Percentiles rank a stretch among this genome's conserved stretches.
Conservation (phyloP, 305 asterid species). For the Fraxinus dipetala region DNA sequence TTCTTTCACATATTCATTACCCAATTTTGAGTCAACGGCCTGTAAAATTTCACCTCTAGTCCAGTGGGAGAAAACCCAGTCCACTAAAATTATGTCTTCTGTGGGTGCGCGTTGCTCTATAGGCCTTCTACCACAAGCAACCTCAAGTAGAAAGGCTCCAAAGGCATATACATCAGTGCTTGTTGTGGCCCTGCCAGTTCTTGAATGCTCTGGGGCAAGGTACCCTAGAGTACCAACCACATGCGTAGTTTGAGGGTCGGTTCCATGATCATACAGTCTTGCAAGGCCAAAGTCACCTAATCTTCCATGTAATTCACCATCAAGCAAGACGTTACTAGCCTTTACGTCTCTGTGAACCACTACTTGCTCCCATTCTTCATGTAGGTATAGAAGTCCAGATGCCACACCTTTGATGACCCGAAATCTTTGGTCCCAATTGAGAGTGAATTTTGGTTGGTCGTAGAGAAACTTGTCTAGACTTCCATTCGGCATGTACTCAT, state of each 20-base stretch:
- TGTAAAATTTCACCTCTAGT: slow-evolving; percentile 35
- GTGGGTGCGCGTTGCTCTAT: slow-evolving; percentile 28
- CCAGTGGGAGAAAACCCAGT: slow-evolving; percentile 49
- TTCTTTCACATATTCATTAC: slow-evolving; percentile 23
- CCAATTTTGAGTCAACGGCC: slow-evolving; percentile 40
- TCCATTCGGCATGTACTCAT: slow-evolving; percentile 28
- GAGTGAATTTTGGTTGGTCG: slow-evolving; percentile 18
- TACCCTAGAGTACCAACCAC: not conserved
- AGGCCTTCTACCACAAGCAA: slow-evolving; percentile 45
- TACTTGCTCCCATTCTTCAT: slow-evolving; percentile 65
- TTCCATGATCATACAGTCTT: not conserved
- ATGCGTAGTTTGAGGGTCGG: not conserved
- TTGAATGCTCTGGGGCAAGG: not conserved
- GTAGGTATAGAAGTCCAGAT: slow-evolving; percentile 49
- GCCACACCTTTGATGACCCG: slow-evolving; percentile 49
- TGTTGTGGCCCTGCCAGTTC: not conserved
- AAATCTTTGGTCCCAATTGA: not conserved
- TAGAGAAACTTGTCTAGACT: slow-evolving; percentile 52
- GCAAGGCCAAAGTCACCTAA: not conserved
- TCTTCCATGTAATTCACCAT: not conserved
- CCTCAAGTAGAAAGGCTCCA: not conserved
- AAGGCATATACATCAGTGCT: not conserved
- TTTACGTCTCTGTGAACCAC: slow-evolving; percentile 49
- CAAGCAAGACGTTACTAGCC: not conserved
- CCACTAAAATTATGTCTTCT: slow-evolving; percentile 36